Evolutionary conservation across 208 protist genomes (phyloP), one percentile per base, ranked within the genome.

Genomic region (Trypanosoma rangeli): DNA sequence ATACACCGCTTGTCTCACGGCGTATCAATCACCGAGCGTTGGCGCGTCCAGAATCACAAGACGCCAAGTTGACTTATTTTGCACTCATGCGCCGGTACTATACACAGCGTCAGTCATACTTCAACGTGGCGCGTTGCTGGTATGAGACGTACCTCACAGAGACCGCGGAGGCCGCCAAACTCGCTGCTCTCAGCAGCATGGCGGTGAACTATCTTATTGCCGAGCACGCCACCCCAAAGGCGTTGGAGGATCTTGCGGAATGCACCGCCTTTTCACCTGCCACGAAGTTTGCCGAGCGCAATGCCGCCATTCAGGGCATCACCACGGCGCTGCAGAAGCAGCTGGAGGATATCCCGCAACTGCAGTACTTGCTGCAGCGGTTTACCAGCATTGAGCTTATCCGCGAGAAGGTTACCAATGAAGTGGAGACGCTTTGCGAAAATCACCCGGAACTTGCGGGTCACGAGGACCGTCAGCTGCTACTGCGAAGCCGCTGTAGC

Each of bases 71-170:
- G 24, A 63, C 68, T 20, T 97, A 96, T 70, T 96, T 96, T 74
- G 57, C 73, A 13, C 82, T 98, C 20, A 94, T 98, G 94, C 90
- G 96, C 13, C 33, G 82, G 31, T 96, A 97, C 78, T 93, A 90
- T 63, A 73, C 83, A 0, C 78, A 98, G 59, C 86, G 89, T 29
- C 64, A 80, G 35, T 91, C 94, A 9, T 97, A 90, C 74, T 95
- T 98, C 63, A 92, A 98, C 63, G 93, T 98, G n/a, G 87, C 82
- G 8, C 87, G 96, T 46, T 98, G 91, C 78, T 97, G 94, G 85
- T 92, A 93, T 42, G 85, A 93, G 71, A 98, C 94, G 24, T 98
- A 95, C 80, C 85, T 89, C 55, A 97, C 95, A n/a, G 75, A 87
- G 28, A 84, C 79, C 39, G 82, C 88, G 62, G 70, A 92, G 52